phyloP scores from a whole-genome alignment of 2,329 filamentous ascomycete genomes.

The Aspergillus tanneri region DNA sequence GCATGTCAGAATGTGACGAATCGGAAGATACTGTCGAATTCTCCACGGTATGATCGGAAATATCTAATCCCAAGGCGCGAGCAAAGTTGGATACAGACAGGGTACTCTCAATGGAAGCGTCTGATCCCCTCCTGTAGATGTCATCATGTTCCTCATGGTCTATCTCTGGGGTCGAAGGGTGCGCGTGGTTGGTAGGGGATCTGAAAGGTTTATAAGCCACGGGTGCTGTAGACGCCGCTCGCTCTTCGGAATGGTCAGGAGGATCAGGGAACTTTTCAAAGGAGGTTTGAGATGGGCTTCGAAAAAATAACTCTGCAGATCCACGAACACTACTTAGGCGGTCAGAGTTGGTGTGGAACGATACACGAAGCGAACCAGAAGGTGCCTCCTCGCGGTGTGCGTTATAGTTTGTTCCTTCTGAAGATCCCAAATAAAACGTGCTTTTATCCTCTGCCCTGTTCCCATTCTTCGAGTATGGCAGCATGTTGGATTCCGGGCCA shows the following conservation, averaged over 20 bases:
- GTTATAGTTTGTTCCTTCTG: slow-evolving; percentile 5
- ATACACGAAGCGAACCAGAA: slow-evolving; percentile 16
- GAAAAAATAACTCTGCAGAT: slow-evolving; percentile 24
- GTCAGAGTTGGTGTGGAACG: slow-evolving; percentile 21
- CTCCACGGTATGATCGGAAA: slow-evolving; percentile 64
- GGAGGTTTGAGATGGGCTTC: slow-evolving; percentile 19
- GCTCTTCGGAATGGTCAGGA: slow-evolving; percentile 10
- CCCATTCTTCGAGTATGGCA: slow-evolving; percentile 22
- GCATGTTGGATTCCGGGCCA: slow-evolving; percentile 26
- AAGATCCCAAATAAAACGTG: slow-evolving; percentile 33
- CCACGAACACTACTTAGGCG: slow-evolving; percentile 21
- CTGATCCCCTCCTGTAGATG: slow-evolving; percentile 25
- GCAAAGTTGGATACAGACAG: slow-evolving; percentile 42
- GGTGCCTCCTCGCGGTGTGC: slow-evolving; percentile 11
- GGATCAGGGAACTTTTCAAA: slow-evolving; percentile 21
- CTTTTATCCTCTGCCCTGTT: slow-evolving; percentile 24
- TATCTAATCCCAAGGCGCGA: slow-evolving; percentile 47
- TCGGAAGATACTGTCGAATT: slow-evolving; percentile 65
- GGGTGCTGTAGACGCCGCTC: too few species aligned
- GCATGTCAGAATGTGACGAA: slow-evolving; percentile 60
- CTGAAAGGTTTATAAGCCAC: slow-evolving; percentile 23
- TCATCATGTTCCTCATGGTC: slow-evolving; percentile 8
- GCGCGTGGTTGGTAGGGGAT: slow-evolving; percentile 20
- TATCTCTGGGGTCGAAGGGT: slow-evolving; percentile 21
- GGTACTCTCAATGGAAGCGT: slow-evolving; percentile 32